Base-by-base conservation (phyloP, 768 basidiomycete species). In the Boletus sp. region DNA sequence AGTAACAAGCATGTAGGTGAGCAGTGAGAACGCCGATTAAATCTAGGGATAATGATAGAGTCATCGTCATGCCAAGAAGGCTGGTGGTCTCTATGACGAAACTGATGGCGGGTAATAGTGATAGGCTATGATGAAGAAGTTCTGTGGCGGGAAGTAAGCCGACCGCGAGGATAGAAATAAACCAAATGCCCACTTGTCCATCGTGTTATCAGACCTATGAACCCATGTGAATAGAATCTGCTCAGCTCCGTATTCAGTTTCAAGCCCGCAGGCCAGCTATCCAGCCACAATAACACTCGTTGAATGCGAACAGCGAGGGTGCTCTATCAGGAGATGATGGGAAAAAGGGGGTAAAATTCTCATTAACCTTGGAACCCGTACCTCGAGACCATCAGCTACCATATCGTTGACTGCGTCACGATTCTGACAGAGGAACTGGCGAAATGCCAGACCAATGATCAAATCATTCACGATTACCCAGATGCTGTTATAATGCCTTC, bases 161-260 rank as follows among this genome's bases (percentile, higher is more conserved):
- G 37, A 49, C 30, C 30, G 33, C 40, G 53, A 54, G 33, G 9
- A 27, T 5, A 50, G 17, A 40, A 38, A 23, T 2, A 35, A 32
- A 21, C 15, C n/a, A 9, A 15, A 39, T 23, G 77, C 88, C 44
- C 53, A 94, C 94, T 72, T 6, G 79, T 83, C 92, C 93, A 98
- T 3, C 80, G 62, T 1, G 75, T 76, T 15, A 91, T 80, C 14
- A 90, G 57, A 25, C 78, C 79, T 3, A 86, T 75, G 47, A 97
- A 85, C 0, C 81, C 77, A 54, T 84, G 79, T n/a, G 86, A 83
- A 63, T 92, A 88, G 66, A 97, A 88, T 25, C 78, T 75, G 61
- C 92, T 91, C n/a, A 99, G 79, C 61, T 98, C 91, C 0, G 92
- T 91, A 64, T 98, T 98, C 49, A 99, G 84, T 71, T 99, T 99